Conservation (phyloP, 805 yeast species). For the Pichia deserticola region DNA sequence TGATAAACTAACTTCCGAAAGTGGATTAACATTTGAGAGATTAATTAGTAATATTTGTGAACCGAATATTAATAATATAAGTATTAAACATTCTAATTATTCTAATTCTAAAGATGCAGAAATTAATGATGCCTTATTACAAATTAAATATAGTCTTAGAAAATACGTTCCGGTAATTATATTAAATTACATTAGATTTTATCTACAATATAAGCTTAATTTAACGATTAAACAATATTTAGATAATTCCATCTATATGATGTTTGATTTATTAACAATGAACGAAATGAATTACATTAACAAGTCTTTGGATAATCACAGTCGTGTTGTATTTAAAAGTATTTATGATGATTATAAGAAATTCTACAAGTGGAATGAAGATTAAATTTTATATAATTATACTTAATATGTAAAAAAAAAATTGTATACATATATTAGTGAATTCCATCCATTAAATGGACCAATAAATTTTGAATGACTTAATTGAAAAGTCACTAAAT, state of each 20-base stretch:
- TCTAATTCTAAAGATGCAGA: constrained; percentile 17
- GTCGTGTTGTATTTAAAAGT: constrained; percentile 58
- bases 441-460: too few species aligned
- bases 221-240: constrained; percentile 41
- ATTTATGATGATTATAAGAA: constrained; percentile 67
- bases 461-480: too few species aligned
- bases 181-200: constrained; percentile 47
- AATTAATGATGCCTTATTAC: constrained; percentile 47
- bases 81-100: constrained; percentile 10
- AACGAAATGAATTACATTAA: constrained; percentile 58
- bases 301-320: constrained; percentile 58
- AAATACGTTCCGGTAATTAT: constrained; percentile 54
- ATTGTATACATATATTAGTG: too few species aligned
- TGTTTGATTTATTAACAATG: constrained; percentile 64
- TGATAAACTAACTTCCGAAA: constrained; percentile 13
- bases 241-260: constrained; percentile 47
- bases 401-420: too few species aligned
- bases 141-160: constrained; percentile 54
- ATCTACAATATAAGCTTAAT: constrained; percentile 43
- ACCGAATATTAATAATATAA: constrained; percentile 33
- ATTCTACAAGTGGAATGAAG: constrained; percentile 76
- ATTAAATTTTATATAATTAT: too few species aligned
- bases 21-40: constrained; percentile 49
- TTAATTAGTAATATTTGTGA: constrained; percentile 65
- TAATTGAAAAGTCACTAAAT: too few species aligned